Conservation (phyloP, 257 asterid species). For the Mitragyna speciosa region DNA sequence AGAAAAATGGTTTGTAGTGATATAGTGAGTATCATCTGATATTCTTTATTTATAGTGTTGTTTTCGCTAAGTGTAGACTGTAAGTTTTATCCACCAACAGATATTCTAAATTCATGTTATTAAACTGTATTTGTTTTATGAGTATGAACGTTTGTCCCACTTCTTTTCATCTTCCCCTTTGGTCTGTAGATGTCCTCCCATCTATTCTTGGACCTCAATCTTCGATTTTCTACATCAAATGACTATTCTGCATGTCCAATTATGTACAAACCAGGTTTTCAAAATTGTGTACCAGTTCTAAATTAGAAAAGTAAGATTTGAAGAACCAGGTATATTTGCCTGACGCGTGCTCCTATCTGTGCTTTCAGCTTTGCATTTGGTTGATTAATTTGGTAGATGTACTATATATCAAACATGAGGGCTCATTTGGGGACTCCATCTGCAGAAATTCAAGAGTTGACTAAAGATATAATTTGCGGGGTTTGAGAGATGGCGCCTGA, state of each 20-base stretch:
- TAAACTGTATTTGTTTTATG: not conserved
- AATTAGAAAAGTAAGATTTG: not conserved
- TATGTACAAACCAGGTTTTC: not conserved
- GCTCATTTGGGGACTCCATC: not conserved
- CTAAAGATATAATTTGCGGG: not conserved
- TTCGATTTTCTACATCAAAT: not conserved
- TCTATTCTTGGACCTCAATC: not conserved
- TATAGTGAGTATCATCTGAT: not conserved
- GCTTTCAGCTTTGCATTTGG: not conserved
- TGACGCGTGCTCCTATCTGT: not conserved
- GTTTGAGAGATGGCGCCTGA: not conserved
- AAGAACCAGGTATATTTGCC: not conserved
- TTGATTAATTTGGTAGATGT: not conserved
- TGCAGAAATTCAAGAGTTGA: not conserved
- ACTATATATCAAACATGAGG: not conserved
- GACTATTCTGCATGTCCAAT: not conserved
- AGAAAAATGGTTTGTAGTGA: constrained; percentile 12
- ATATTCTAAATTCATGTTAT: constrained; percentile 2
- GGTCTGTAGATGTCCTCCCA: not conserved
- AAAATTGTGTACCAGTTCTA: not conserved
- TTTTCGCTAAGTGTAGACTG: constrained; percentile 5
- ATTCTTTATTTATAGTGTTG: not conserved
- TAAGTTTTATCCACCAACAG: constrained; percentile 7
- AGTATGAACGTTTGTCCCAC: not conserved
- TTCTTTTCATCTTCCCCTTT: not conserved